Percentiles rank a stretch among this genome's conserved stretches.
These are phyloP conservation scores for Psilocybe azurescens DNA, from an alignment of 768 basidiomycete species.

Conservation along the genomic window DNA sequence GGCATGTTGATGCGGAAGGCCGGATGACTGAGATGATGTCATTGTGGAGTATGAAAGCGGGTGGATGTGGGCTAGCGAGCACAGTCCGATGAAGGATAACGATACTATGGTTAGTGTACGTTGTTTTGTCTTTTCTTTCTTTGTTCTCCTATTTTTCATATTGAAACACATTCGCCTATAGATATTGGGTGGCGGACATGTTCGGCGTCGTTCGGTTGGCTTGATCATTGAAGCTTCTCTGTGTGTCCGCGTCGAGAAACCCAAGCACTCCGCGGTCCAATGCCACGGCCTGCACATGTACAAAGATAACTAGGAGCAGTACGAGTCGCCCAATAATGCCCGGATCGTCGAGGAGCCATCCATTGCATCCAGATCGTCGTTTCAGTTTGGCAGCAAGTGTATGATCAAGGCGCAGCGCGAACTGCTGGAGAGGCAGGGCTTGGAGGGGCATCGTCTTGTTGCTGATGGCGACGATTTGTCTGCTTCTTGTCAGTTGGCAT, in stretches of 20 bases:
- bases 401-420: constrained; percentile 72
- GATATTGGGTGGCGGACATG: constrained; percentile 84
- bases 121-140: constrained; percentile 26
- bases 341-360: constrained; percentile 67
- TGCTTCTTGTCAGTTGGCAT: constrained; percentile 44
- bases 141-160: constrained; percentile 1
- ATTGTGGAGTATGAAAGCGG: no score
- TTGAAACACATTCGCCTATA: constrained; percentile 26
- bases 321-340: constrained; percentile 48
- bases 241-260: constrained; percentile 67
- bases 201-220: constrained; percentile 69
- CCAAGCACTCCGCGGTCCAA: constrained; percentile 54
- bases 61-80: constrained; percentile 24
- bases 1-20: no score
- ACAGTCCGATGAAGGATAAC: constrained; percentile 66
- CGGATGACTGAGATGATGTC: no score
- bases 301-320: constrained; percentile 30
- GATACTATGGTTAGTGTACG: constrained; percentile 82
- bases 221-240: constrained; percentile 75
- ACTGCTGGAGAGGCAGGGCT: constrained; percentile 65
- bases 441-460: constrained; percentile 67
- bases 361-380: constrained; percentile 67
- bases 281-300: constrained; percentile 33
- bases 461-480: constrained; percentile 71
- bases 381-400: constrained; percentile 67